Evolutionary conservation across 2,329 filamentous ascomycete species (phyloP).

Genomic region (Pestalotiopsis sp.): DNA sequence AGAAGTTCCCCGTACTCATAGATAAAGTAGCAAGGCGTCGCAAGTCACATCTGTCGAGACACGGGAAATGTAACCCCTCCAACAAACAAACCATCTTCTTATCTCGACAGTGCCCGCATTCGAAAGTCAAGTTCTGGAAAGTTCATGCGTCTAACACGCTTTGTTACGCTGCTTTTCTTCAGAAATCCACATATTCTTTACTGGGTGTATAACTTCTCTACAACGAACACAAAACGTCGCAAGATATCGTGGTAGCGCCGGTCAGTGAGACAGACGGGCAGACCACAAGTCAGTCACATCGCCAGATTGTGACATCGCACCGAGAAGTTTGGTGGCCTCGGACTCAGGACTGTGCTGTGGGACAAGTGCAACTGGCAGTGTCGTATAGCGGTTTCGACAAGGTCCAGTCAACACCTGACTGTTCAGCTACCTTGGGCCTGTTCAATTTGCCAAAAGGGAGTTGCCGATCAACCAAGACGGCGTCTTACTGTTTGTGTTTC

Average conservation of each 20-base stretch:
- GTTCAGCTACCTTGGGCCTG: background rate
- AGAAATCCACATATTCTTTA: background rate
- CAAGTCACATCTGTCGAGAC: background rate
- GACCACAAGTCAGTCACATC: background rate
- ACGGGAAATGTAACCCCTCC: background rate
- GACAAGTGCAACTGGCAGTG: background rate
- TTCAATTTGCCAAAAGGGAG: constrained; percentile 1
- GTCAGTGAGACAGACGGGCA: background rate
- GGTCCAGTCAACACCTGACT: background rate
- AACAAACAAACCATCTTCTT: background rate
- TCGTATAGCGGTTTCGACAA: background rate
- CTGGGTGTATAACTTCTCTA: background rate
- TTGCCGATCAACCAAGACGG: constrained; percentile 13
- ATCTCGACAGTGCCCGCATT: background rate
- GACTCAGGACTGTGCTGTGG: background rate
- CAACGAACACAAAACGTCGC: background rate
- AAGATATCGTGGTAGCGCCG: background rate
- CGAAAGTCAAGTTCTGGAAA: background rate
- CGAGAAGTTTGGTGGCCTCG: background rate
- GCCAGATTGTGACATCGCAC: background rate
- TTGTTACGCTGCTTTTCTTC: background rate
- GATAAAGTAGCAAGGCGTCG: constrained; percentile 3
- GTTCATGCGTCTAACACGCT: background rate
- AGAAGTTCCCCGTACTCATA: background rate
- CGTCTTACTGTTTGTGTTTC: constrained; percentile 13